Evolutionary conservation across 139 green algal species (phyloP).

Genomic region (Picochlorum sp.): DNA sequence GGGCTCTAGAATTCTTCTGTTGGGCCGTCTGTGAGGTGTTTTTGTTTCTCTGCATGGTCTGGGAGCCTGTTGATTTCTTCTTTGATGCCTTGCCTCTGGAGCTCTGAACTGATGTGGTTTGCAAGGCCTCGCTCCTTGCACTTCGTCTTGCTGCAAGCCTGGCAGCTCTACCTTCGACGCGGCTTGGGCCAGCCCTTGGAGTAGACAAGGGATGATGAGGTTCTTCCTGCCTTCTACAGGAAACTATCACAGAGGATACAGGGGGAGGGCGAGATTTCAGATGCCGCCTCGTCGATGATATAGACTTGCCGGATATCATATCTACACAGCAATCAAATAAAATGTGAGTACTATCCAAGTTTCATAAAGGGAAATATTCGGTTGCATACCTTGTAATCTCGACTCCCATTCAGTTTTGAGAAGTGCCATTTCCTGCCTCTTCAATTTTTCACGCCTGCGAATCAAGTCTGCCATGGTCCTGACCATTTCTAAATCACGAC

Average conservation of each 20-base stretch:
- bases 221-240: not conserved
- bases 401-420: slow-evolving; percentile 25
- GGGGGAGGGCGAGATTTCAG: slow-evolving; percentile 3
- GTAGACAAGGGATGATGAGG: no score
- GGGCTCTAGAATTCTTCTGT: no score
- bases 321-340: no score
- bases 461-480: slow-evolving; percentile 42
- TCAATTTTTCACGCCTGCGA: slow-evolving; percentile 37
- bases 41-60: no score
- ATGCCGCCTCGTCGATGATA: not conserved
- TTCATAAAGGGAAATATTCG: not conserved
- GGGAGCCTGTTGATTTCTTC: no score
- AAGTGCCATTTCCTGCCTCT: slow-evolving; percentile 26
- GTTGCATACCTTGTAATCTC: not conserved
- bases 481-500: slow-evolving; percentile 31
- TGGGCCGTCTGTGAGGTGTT: no score
- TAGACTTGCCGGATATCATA: no score
- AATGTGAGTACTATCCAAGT: no score
- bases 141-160: slow-evolving; percentile 19
- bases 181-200: no score
- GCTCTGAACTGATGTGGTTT: no score
- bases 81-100: no score
- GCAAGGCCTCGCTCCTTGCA: not conserved
- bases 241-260: not conserved
- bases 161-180: slow-evolving; percentile 17